Evolutionary conservation across 1,284 basidiomycete genomes (phyloP).

Genomic region (Malassezia pachydermatis): DNA sequence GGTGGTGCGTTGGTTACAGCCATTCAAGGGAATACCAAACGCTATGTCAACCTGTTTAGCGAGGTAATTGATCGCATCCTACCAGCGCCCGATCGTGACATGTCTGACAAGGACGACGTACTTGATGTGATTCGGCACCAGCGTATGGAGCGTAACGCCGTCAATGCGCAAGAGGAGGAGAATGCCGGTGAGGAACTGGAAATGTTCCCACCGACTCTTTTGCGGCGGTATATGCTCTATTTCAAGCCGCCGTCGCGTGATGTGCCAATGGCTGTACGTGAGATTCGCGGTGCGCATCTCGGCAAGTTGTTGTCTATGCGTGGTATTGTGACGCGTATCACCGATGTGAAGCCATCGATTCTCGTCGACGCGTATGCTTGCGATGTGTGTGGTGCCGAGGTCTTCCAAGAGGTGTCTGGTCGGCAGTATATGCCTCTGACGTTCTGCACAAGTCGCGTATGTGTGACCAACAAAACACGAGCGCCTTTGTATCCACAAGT

Average conservation of each 20-base stretch:
- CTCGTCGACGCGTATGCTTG: constrained; percentile 98
- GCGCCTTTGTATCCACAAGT: constrained; percentile 97
- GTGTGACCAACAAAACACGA: constrained; percentile 73
- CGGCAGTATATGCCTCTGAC: constrained; percentile 80
- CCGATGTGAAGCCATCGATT: constrained; percentile 93
- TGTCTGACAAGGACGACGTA: constrained; percentile 56
- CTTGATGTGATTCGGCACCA: constrained; percentile 57
- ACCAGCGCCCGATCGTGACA: constrained; percentile 74
- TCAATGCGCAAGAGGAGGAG: constrained; percentile 50
- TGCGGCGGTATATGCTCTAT: constrained; percentile 90
- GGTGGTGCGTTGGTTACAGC: constrained; percentile 23
- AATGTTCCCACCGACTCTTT: constrained; percentile 63
- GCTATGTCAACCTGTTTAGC: constrained; percentile 80
- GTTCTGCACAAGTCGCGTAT: constrained; percentile 62
- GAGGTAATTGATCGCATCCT: constrained; percentile 65
- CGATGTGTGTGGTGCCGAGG: constrained; percentile 93
- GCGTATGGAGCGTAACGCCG: constrained; percentile 72
- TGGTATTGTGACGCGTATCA: constrained; percentile 94
- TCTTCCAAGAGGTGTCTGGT: constrained; percentile 93
- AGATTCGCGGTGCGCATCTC: constrained; percentile 73
- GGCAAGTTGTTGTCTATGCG: constrained; percentile 89
- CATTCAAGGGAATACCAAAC: constrained; percentile 73
- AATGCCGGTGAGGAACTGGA: constrained; percentile 40
- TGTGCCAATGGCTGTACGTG: constrained; percentile 67
- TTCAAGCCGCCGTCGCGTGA: constrained; percentile 62